Percentiles rank a stretch among this genome's conserved stretches.
Evolutionary conservation across 148 eudicot genomes (phyloP).

Genomic region (Amaranthus cruentus): DNA sequence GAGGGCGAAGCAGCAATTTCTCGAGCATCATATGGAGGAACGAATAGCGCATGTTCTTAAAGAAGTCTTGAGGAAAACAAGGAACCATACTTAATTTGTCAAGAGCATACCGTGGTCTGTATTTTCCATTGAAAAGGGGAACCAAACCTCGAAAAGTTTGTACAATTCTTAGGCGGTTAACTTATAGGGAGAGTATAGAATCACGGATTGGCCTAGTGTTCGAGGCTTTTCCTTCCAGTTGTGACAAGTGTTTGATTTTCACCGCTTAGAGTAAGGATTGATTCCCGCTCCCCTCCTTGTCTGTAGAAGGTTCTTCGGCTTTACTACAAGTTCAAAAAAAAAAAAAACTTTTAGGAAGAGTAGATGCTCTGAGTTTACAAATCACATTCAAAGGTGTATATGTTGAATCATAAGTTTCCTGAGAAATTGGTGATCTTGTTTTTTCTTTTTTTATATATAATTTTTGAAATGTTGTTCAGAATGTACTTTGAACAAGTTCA

Average conservation of each 20-base stretch:
- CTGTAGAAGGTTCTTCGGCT: no score
- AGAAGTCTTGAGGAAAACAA: constrained; percentile 63
- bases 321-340: no score
- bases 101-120: background rate
- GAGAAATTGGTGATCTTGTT: background rate
- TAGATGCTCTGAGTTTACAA: background rate
- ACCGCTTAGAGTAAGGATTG: no score
- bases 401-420: constrained; percentile 12
- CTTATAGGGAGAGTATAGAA: background rate
- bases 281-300: no score
- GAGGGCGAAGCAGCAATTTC: constrained; percentile 75
- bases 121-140: constrained; percentile 8
- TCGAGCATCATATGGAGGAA: constrained; percentile 82
- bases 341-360: background rate
- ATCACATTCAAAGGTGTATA: constrained; percentile 11
- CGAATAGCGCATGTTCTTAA: constrained; percentile 78
- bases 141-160: constrained; percentile 17
- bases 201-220: constrained; percentile 1
- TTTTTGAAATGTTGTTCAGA: no score
- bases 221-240: background rate
- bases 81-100: constrained; percentile 31
- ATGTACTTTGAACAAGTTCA: no score
- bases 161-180: constrained; percentile 20
- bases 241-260: no score
- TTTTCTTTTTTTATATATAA: no score